These are phyloP conservation scores for Phaffomyces opuntiae DNA, from an alignment of 805 yeast genomes.

Conservation along the genomic window DNA sequence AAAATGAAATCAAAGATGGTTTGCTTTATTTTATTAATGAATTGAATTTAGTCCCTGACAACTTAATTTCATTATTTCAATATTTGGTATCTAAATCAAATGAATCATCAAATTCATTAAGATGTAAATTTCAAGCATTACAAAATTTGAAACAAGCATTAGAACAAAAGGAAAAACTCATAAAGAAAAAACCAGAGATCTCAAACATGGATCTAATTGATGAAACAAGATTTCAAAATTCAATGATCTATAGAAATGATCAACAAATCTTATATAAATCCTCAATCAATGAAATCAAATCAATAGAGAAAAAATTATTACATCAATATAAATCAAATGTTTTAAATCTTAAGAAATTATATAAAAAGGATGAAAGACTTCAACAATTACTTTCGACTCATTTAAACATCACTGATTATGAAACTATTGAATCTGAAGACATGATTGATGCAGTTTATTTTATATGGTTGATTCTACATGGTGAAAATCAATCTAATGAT, in stretches of 20 bases:
- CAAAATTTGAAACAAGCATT: constrained; percentile 48
- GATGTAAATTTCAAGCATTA: constrained; percentile 54
- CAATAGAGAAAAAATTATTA: constrained; percentile 42
- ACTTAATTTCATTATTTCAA: constrained; percentile 26
- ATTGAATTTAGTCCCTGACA: constrained; percentile 13
- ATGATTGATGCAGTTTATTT: constrained; percentile 28
- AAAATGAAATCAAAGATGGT: constrained; percentile 23
- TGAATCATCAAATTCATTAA: constrained; percentile 30
- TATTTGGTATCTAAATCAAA: constrained; percentile 29
- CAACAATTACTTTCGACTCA: constrained; percentile 38
- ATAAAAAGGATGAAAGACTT: constrained; percentile 44
- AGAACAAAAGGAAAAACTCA: constrained; percentile 36
- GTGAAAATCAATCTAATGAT: neutral
- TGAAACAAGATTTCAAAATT: constrained; percentile 21
- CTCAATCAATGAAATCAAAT: constrained; percentile 38
- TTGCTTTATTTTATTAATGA: constrained; percentile 27
- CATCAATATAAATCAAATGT: constrained; percentile 34
- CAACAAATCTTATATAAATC: constrained; percentile 42
- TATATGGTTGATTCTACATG: constrained; percentile 15
- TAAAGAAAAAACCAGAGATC: constrained; percentile 7
- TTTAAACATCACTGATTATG: constrained; percentile 41
- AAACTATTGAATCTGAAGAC: constrained; percentile 37
- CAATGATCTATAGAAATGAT: constrained; percentile 39
- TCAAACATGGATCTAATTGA: constrained; percentile 8
- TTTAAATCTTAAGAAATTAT: constrained; percentile 43